Percentiles rank a stretch among this genome's conserved stretches.
These are phyloP conservation scores for Moesziomyces globuligerus DNA, from an alignment of 1,284 basidiomycete genomes.

Conservation along the genomic window DNA sequence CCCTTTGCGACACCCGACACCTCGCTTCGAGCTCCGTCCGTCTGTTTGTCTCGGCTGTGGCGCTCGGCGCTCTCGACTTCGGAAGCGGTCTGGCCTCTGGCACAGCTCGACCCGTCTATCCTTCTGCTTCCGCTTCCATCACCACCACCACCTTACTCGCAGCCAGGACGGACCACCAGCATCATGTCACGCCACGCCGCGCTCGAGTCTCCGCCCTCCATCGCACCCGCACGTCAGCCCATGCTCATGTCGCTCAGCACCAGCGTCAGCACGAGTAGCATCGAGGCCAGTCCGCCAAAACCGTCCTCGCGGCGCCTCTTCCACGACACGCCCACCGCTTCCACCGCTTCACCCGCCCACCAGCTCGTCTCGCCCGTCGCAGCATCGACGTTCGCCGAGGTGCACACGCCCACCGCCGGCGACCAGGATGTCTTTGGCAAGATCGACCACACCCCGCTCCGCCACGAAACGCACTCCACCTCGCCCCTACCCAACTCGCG, in stretches of 20 bases:
- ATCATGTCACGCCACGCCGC: slow-evolving; percentile 4
- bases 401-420: slow-evolving; percentile 17
- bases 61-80: background rate
- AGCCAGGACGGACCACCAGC: background rate
- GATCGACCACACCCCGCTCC: slow-evolving; percentile 38
- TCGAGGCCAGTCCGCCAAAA: slow-evolving; percentile 20
- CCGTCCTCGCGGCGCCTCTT: slow-evolving; percentile 37
- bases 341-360: background rate
- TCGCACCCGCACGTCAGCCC: slow-evolving; percentile 9
- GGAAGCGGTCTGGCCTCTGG: background rate
- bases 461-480: slow-evolving; percentile 40
- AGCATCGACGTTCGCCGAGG: slow-evolving; percentile 5
- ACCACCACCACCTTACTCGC: background rate
- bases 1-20: too few species aligned
- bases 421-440: slow-evolving; percentile 40
- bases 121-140: background rate
- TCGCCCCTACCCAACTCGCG: slow-evolving; percentile 41
- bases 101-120: background rate
- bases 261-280: slow-evolving; percentile 26
- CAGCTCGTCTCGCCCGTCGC: slow-evolving; percentile 20
- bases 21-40: too few species aligned
- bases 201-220: slow-evolving; percentile 26
- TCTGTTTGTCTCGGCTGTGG: too few species aligned
- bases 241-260: slow-evolving; percentile 22
- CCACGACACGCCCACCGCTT: slow-evolving; percentile 30